These are phyloP conservation scores for Suillus spraguei DNA, from an alignment of 768 basidiomycete species.

Conservation along the genomic window DNA sequence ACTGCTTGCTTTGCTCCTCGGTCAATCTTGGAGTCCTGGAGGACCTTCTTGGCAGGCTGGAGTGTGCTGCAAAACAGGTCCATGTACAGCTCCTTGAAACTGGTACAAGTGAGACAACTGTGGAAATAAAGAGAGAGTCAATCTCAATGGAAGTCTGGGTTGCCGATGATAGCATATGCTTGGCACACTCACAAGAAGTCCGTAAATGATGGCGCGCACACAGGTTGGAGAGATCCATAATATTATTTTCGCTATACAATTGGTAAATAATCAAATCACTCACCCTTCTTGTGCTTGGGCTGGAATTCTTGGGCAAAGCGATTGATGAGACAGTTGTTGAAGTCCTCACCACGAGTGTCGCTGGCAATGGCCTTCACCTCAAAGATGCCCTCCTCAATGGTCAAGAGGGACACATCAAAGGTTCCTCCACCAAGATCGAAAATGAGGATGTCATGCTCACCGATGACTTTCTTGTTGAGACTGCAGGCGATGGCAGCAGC, in stretches of 20 bases:
- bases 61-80: slow-evolving; percentile 75
- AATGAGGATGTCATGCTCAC: no score
- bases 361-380: slow-evolving; percentile 94
- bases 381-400: slow-evolving; percentile 90
- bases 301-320: slow-evolving; percentile 64
- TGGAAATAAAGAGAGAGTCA: slow-evolving; percentile 61
- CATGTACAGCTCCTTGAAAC: slow-evolving; percentile 72
- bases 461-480: no score
- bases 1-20: no score
- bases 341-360: slow-evolving; percentile 58
- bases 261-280: slow-evolving; percentile 21
- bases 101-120: slow-evolving; percentile 67
- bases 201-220: slow-evolving; percentile 85
- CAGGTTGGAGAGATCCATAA: slow-evolving; percentile 54
- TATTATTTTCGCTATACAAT: slow-evolving; percentile 15
- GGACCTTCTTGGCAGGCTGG: slow-evolving; percentile 74
- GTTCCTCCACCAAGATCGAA: no score
- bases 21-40: slow-evolving; percentile 68
- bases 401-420: no score
- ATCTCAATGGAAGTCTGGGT: slow-evolving; percentile 51
- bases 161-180: slow-evolving; percentile 46
- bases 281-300: slow-evolving; percentile 61
- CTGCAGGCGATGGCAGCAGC: no score
- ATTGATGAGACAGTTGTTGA: slow-evolving; percentile 74
- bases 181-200: slow-evolving; percentile 95